Evolutionary conservation across 495 filamentous ascomycete species (phyloP), one percentile per base, ranked within the genome.

Genomic region (Hyaloscypha hepaticicola): DNA sequence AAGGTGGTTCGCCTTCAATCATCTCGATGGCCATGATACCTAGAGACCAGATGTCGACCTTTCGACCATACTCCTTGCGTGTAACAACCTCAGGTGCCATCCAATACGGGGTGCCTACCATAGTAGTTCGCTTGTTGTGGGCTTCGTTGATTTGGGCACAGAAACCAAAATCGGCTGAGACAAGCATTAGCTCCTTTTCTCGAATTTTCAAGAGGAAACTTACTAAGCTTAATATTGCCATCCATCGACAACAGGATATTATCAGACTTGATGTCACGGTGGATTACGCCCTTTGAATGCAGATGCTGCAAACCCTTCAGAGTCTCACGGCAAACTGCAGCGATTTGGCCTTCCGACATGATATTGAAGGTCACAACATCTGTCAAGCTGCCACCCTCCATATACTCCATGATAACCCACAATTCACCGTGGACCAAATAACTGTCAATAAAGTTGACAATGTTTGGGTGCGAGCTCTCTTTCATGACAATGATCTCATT

Each of bases 11-110:
- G 67, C 95, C 96, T 77, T 99, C 95, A 66, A 99, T 97, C 95
- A 99, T 99, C 75, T 99, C 95, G 69, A 99, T 99, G n/a, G 95
- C 92, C 95, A 99, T 99, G 76, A 99, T 99, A 61, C 95, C 95
- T 56, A 99, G 77, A 72, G 90, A 95, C 95, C 95, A 99, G 69
- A 99, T 98, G 73, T 99, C 95, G 58, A 99, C 93, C 74, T 99
- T 99, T 55, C 95, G 89, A 66, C 95, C 96, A 75, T 99, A 99
- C 74, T 98, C 95, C 74, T 99, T 98, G 21, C 93, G 82, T 5
- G 93, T 98, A 11, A 99, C 95, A 22, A 99, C 93, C 75, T 99
- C 95, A 4, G 95, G 95, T 3, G 95, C 95, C 95, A 99, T 99
- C 95, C 95, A 99, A 74, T 99, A 99, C 2, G 95, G 95, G 24